Evolutionary conservation across 148 eudicot species (phyloP).

Genomic region (Polygonum aviculare): DNA sequence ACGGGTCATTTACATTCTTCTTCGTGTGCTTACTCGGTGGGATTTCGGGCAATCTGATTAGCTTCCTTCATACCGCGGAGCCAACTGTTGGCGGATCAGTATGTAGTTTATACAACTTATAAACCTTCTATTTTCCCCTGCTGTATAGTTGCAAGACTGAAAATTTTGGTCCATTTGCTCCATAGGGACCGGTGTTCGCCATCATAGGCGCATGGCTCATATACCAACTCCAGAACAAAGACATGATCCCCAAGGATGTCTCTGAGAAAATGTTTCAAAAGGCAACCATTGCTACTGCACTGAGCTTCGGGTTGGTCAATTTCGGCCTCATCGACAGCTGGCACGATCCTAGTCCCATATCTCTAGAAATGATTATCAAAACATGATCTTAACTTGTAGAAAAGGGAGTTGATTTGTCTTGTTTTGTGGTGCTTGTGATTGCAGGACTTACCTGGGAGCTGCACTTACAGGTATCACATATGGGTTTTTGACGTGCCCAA

Average conservation of each 20-base stretch:
- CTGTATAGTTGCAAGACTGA: neutral
- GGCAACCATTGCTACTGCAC: slow-evolving; percentile 49
- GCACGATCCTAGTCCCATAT: slow-evolving; percentile 23
- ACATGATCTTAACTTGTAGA: neutral
- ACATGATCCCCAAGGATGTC: slow-evolving; percentile 27
- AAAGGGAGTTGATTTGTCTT: neutral
- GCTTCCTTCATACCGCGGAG: slow-evolving; percentile 75
- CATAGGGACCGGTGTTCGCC: slow-evolving; percentile 73
- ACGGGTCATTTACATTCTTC: slow-evolving; percentile 68
- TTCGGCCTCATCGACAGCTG: slow-evolving; percentile 79
- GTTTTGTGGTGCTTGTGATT: neutral
- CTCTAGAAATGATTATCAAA: neutral
- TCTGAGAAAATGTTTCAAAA: slow-evolving; percentile 52
- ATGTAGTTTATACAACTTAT: slow-evolving; percentile 13
- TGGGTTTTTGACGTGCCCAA: slow-evolving; percentile 50
- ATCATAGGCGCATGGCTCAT: slow-evolving; percentile 80
- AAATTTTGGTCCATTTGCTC: neutral
- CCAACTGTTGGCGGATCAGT: slow-evolving; percentile 90
- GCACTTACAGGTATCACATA: slow-evolving; percentile 52
- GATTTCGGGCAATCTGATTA: slow-evolving; percentile 62
- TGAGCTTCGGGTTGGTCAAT: slow-evolving; percentile 45
- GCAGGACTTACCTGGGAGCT: slow-evolving; percentile 67
- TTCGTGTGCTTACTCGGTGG: slow-evolving; percentile 74
- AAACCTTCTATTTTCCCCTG: neutral
- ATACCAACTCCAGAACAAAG: slow-evolving; percentile 61